Evolutionary conservation across 2,329 filamentous ascomycete genomes (phyloP), one percentile per base, ranked within the genome.

Genomic region (Botrytis squamosa): DNA sequence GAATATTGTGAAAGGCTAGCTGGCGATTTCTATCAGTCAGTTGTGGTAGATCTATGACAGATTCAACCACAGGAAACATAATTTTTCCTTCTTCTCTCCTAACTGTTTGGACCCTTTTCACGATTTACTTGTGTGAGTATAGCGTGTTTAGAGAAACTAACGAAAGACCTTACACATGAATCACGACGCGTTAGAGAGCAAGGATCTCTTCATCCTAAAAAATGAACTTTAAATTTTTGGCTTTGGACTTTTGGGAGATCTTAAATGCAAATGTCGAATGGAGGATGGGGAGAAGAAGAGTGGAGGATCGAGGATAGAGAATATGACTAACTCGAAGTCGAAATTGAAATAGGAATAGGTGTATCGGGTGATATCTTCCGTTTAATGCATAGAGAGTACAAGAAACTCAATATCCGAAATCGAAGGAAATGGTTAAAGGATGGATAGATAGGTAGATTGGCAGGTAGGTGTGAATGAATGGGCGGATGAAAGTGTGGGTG

Each of bases 1-100:
- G 70, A 72, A 72, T 72, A 72, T 72, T 72, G 70, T 72, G 70
- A 72, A 72, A 72, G 70, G 70, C 70, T 72, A 66, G 46, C 70
- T 72, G 70, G 70, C 70, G 70, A 42, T 67, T 55, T 72, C 65
- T 63, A 72, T 72, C 70, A 57, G 70, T 72, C 70, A 72, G 70
- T 72, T 38, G 70, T 72, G 70, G 70, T 33, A 52, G 60, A 33
- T 72, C 66, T 55, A 68, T 68, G 18, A 10, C 49, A 72, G 44
- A 57, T 64, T 46, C 18, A 57, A 67, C 70, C 70, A 72, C 60
- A 64, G 55, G 49, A 66, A 72, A 66, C 38, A 40, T n/a, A n/a
- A 46, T 66, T 72, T 66, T 71, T 65, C 20, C 57, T 71, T 71
- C 46, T 71, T 66, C 62, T 42, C 60, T 44, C 42, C n/a, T 29